Evolutionary conservation across 2,329 filamentous ascomycete genomes (phyloP), one percentile per base, ranked within the genome.

Genomic region (Epichloe coenophiala): DNA sequence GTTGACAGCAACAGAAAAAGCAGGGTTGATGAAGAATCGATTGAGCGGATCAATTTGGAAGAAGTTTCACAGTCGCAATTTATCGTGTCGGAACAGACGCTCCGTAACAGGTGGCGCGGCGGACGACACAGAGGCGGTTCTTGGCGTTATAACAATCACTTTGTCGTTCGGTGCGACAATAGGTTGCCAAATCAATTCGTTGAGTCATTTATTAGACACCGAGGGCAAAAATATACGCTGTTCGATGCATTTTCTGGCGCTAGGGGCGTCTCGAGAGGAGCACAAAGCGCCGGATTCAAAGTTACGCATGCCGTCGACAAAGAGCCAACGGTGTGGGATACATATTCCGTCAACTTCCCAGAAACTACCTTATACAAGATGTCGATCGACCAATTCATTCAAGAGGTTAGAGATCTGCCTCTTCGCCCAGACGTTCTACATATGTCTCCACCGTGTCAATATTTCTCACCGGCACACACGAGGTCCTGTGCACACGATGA

Each of bases 371-470:
- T 85, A 0, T 73, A 75, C 44, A 57, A 72, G 5, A 67, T 68
- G 53, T 65, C 73, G 0, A 65, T 77, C 0, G 66, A 72, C 36
- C 63, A 75, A 2, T 81, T 84, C 47, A 67, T 80, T 31, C 59
- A 58, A 1, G 53, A 55, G 0, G 56, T 65, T 0, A 60, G 64
- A 12, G 5, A 2, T 55, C 48, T 19, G 8, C 19, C 48, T 8
- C 51, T 57, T 9, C 68, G 69, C 4, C 76, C 83, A 0, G 86
- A 93, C 56, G 68, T 91, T 2, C 66, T 87, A 0, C 88, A 94
- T 55, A 65, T 89, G 0, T 88, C 84, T 0, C 86, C 86, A 0
- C 87, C 88, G 0, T 94, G 88, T 51, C 86, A 91, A 57, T 79
- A 76, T 2, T 90, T 83, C 62, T 90, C 86, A 0, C 78, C 80